These are phyloP conservation scores for Pezicula neosporulosa DNA, from an alignment of 2,329 filamentous ascomycete species.

Conservation along the genomic window DNA sequence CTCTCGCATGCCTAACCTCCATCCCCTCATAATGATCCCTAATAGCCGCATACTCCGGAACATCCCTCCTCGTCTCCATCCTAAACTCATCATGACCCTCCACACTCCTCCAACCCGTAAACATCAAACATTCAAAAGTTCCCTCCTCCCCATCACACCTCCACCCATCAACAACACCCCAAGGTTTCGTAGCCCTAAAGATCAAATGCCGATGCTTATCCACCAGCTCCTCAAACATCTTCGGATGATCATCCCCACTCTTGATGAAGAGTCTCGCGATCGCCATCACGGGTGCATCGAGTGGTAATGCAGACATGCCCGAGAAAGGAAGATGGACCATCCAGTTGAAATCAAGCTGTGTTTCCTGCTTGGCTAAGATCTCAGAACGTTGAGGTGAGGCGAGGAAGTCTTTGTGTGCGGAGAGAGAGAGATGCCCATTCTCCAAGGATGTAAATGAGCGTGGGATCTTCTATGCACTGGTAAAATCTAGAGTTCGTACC, in stretches of 20 bases:
- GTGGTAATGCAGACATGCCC: constrained; percentile 4
- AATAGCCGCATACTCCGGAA: constrained; percentile 2
- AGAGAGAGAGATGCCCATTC: constrained; percentile 9
- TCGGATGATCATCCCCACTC: neutral
- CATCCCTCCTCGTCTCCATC: neutral
- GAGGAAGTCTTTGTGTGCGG: constrained; percentile 10
- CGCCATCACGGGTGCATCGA: constrained; percentile 9
- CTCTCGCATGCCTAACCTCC: constrained; percentile 7
- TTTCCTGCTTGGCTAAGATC: constrained; percentile 11
- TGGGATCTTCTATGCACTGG: constrained; percentile 12
- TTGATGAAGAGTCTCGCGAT: constrained; percentile 9
- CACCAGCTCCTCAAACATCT: neutral
- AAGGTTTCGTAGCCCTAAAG: neutral
- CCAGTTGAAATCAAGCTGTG: constrained; percentile 12
- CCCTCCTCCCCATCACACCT: constrained; percentile 7
- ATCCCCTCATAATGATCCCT: constrained; percentile 7
- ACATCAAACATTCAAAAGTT: constrained; percentile 7
- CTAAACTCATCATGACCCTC: constrained; percentile 8
- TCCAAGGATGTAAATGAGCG: constrained; percentile 14
- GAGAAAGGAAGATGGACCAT: constrained; percentile 8
- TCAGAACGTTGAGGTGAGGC: constrained; percentile 6
- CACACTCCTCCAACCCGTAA: constrained; percentile 10
- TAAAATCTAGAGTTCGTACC: constrained; percentile 14
- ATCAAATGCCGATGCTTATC: constrained; percentile 1
- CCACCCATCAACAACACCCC: constrained; percentile 6